Evolutionary conservation across 176 grass and related monocot genomes (phyloP).

Genomic region (Thalia dealbata): DNA sequence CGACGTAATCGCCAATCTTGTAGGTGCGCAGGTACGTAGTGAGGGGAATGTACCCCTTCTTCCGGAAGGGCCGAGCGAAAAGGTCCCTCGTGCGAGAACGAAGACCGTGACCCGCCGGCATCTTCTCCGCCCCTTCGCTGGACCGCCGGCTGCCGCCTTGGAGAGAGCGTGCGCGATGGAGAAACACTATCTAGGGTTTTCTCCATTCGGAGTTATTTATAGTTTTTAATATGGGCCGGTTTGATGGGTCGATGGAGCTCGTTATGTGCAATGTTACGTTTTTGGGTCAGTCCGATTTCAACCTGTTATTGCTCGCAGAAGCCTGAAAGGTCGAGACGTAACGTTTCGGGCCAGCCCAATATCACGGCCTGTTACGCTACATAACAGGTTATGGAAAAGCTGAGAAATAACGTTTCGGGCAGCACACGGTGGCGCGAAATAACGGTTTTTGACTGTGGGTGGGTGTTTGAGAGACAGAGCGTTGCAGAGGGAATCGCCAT

Average conservation of each 20-base stretch:
- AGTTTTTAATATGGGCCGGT: background rate
- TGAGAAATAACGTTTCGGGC: no score
- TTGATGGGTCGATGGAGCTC: background rate
- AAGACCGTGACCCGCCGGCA: conserved; percentile 10
- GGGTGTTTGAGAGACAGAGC: no score
- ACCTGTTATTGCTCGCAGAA: no score
- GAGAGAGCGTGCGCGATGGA: background rate
- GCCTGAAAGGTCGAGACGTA: no score
- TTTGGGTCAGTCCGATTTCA: no score
- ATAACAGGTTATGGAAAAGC: no score
- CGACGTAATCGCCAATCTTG: conserved; percentile 9
- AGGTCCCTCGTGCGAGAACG: conserved; percentile 7
- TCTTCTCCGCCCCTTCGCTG: background rate
- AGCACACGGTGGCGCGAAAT: no score
- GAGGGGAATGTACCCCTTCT: conserved; percentile 8
- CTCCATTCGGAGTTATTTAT: background rate
- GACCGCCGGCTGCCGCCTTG: background rate
- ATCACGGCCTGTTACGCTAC: no score
- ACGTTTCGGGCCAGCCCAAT: no score
- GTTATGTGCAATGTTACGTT: background rate
- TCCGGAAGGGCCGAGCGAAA: conserved; percentile 3
- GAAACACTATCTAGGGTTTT: background rate
- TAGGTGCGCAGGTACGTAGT: conserved; percentile 6
- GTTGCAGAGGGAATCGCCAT: no score
- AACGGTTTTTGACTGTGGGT: no score